Evolutionary conservation across 768 basidiomycete genomes (phyloP), one percentile per base, ranked within the genome.

Genomic region (Lactarius evosmus): DNA sequence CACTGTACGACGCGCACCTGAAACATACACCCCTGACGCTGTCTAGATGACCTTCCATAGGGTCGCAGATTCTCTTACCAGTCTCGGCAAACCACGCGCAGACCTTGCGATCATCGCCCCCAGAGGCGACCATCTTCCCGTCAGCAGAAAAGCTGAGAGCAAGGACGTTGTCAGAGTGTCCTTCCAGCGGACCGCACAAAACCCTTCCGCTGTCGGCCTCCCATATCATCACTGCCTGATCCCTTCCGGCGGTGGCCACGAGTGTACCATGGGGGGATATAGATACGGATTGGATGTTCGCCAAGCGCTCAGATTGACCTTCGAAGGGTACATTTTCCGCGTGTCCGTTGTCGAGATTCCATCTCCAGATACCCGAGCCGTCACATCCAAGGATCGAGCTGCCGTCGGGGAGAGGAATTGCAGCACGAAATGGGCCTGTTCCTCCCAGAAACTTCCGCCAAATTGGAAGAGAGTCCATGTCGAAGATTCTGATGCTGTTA

Each of bases 71-170:
- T n/a, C 53, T 56, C 46, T 52, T 16, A 8, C 60, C 60, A 0
- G 49, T 58, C 38, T 62, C 65, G 3, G 54, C 25, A 7, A 54
- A 61, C 65, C 65, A 66, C 29, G 62, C 33, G 32, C 56, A 62
- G 27, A 66, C 33, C 0, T 32, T 66, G 32, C 27, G 55, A 44
- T 67, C 66, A 30, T 61, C 58, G 12, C 65, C 51, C 12, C 67
- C 61, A 17, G 67, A 68, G 7, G 53, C 65, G 38, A 68, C 32
- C 38, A 54, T 56, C 27, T 41, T 53, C 17, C 65, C 58, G 46
- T 68, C 65, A 17, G 50, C 30, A 2, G 67, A 66, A 41, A 66
- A 68, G 33, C 41, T 49, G 32, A 68, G 59, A 58, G 62, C 66
- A 19, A 4, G 41, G 19, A 65, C 56, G 22, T 56, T 29, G n/a